Conservation (phyloP, 2,329 filamentous ascomycete genomes). For the Colletotrichum shisoi region DNA sequence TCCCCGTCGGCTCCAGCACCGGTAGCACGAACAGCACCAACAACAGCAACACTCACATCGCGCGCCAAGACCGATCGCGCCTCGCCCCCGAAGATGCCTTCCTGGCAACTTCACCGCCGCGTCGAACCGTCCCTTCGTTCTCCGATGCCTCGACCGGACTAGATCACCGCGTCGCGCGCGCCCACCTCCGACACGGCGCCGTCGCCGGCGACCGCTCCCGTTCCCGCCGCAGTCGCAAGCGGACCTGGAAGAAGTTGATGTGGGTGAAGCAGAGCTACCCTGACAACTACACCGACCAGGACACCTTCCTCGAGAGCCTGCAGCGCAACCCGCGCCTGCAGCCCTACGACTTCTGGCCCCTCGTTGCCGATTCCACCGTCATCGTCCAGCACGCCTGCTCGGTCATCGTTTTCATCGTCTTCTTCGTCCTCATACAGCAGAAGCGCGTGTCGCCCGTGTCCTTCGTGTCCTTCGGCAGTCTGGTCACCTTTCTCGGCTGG, state of each 20-base stretch:
- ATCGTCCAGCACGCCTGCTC: constrained; percentile 97
- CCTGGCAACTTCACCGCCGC: constrained; percentile 67
- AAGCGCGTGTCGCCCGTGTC: constrained; percentile 88
- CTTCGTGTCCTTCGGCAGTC: constrained; percentile 83
- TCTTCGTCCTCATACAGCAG: constrained; percentile 89
- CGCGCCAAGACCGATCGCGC: constrained; percentile 65
- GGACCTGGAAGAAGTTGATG: constrained; percentile 91
- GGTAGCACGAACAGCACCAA: constrained; percentile 12
- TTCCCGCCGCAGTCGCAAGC: constrained; percentile 72
- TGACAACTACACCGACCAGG: constrained; percentile 98
- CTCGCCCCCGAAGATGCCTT: constrained; percentile 88
- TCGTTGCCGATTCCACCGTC: constrained; percentile 93
- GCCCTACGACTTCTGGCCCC: constrained; percentile 97
- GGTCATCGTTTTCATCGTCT: constrained; percentile 92
- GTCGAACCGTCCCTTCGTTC: constrained; percentile 53
- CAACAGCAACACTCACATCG: constrained; percentile 43
- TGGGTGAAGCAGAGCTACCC: constrained; percentile 98
- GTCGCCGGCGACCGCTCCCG: constrained; percentile 64
- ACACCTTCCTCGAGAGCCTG: constrained; percentile 93
- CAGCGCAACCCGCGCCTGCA: constrained; percentile 92
- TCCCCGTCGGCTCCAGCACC: constrained; percentile 46
- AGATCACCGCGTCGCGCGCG: constrained; percentile 40
- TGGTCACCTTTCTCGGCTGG: constrained; percentile 87
- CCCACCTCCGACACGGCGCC: constrained; percentile 45
- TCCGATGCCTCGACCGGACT: constrained; percentile 37